These are phyloP conservation scores for Diplotaxis tenuifolia DNA, from an alignment of 345 rosid species.

Conservation along the genomic window DNA sequence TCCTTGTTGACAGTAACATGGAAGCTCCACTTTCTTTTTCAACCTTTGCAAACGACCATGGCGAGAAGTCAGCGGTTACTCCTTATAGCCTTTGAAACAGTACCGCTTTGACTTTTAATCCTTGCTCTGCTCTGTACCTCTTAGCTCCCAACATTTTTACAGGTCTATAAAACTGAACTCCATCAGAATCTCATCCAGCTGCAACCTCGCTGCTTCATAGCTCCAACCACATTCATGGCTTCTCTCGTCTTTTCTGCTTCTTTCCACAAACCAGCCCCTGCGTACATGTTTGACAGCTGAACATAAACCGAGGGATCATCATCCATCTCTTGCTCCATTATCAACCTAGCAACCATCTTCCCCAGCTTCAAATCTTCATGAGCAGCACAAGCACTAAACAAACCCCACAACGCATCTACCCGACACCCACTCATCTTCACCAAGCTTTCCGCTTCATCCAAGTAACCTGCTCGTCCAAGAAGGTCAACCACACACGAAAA, in stretches of 20 bases:
- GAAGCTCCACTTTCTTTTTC: too few species aligned
- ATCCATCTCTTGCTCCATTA: neutral
- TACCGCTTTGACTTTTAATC: too few species aligned
- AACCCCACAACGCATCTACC: constrained; percentile 43
- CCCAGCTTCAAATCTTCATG: neutral
- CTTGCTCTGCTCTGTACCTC: too few species aligned
- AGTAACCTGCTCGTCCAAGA: constrained; percentile 71
- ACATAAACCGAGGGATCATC: constrained; percentile 42
- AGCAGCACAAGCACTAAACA: constrained; percentile 74
- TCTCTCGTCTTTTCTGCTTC: constrained; percentile 61
- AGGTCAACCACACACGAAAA: constrained; percentile 73
- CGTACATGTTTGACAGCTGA: constrained; percentile 66
- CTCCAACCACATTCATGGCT: constrained; percentile 43
- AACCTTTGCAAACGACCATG: too few species aligned
- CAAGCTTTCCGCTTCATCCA: constrained; percentile 59
- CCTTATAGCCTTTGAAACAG: too few species aligned
- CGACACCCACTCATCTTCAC: neutral
- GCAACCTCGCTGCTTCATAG: constrained; percentile 54
- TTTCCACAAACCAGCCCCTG: constrained; percentile 75
- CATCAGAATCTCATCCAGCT: constrained; percentile 60
- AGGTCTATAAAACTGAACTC: neutral
- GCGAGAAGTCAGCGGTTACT: too few species aligned
- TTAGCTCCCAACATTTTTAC: neutral
- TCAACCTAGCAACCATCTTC: neutral
- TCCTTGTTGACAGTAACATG: too few species aligned